Conservation (phyloP, 371 early-diverging fungal genomes). For the Smittium culicis region DNA sequence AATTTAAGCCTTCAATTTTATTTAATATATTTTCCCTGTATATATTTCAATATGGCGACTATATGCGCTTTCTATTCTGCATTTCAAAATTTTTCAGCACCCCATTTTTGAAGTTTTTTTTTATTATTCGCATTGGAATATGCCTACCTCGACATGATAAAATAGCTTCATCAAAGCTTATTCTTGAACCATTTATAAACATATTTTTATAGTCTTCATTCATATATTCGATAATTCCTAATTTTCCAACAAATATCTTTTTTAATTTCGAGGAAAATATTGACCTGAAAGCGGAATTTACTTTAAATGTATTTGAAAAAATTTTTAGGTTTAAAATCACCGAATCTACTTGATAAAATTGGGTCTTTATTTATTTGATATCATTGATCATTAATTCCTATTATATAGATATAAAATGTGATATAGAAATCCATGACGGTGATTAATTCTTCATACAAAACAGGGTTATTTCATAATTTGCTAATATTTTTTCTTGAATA, state of each 20-base stretch:
- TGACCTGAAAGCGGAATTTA: background rate
- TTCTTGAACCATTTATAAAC: background rate
- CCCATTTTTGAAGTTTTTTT: background rate
- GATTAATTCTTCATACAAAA: too few relatives aligned
- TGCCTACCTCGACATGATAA: background rate
- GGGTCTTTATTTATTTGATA: too few relatives aligned
- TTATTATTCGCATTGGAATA: background rate
- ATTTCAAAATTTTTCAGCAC: background rate
- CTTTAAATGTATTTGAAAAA: background rate
- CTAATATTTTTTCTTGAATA: too few relatives aligned
- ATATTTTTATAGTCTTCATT: background rate
- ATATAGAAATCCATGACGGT: too few relatives aligned
- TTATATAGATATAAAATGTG: too few relatives aligned
- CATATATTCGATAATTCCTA: background rate
- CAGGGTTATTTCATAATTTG: too few relatives aligned
- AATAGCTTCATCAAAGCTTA: background rate
- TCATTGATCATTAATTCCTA: too few relatives aligned
- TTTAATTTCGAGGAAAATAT: background rate
- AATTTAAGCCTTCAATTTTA: background rate
- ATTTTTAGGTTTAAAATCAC: background rate
- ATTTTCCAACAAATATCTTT: background rate
- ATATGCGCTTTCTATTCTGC: background rate
- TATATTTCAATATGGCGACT: background rate
- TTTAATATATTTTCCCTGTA: background rate
- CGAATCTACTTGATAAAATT: too few relatives aligned